Conservation (phyloP, 345 rosid genomes). For the Camelina neglecta region DNA sequence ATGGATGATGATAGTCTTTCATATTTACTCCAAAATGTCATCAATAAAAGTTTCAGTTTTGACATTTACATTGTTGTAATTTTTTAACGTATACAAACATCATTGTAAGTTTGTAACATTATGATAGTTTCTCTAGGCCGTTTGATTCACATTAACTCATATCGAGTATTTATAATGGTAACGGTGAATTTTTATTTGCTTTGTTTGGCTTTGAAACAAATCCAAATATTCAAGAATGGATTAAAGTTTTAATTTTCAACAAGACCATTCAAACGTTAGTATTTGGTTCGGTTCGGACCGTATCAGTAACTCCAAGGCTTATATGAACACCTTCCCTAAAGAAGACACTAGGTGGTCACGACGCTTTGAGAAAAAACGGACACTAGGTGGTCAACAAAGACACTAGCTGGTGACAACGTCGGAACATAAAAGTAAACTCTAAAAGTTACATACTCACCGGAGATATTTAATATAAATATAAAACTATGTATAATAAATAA, state of each 20-base stretch:
- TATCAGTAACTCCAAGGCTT: background rate
- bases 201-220: background rate
- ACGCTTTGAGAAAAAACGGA: slow-evolving; percentile 3
- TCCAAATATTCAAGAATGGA: background rate
- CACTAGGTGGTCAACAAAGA: slow-evolving; percentile 25
- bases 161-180: background rate
- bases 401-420: slow-evolving; percentile 7
- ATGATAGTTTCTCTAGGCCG: background rate
- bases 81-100: background rate
- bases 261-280: background rate
- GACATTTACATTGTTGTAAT: slow-evolving; percentile 15
- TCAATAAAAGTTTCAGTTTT: slow-evolving; percentile 13
- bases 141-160: background rate
- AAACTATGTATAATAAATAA: slow-evolving; percentile 12
- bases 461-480: background rate
- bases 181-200: background rate
- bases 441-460: background rate
- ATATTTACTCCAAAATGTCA: background rate
- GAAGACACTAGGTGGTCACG: slow-evolving; percentile 26
- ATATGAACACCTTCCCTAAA: background rate
- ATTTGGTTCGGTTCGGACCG: background rate
- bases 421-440: background rate
- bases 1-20: slow-evolving; percentile 2
- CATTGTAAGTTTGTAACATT: slow-evolving; percentile 32
- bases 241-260: background rate